phyloP scores from a whole-genome alignment of 148 eudicot genomes.

The Fallopia convolvulus region DNA sequence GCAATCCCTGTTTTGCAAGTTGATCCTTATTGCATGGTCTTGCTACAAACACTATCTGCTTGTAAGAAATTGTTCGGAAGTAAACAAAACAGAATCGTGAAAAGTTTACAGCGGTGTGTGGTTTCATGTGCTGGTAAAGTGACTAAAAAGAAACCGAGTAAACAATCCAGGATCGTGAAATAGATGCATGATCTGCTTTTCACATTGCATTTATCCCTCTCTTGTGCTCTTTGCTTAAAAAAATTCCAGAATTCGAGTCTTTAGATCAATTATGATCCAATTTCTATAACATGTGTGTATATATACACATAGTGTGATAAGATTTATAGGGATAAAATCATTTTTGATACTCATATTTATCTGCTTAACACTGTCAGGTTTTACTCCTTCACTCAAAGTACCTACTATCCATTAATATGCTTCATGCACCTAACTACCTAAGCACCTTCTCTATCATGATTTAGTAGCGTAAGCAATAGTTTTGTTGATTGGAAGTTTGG shows the following conservation, averaged over 20 bases:
- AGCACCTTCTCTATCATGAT: background rate
- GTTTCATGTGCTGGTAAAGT: background rate
- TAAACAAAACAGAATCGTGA: background rate
- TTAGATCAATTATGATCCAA: background rate
- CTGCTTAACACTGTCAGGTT: background rate
- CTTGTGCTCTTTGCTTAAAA: background rate
- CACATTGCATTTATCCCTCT: background rate
- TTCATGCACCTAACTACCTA: background rate
- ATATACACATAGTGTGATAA: background rate
- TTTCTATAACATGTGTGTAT: background rate
- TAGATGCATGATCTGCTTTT: background rate
- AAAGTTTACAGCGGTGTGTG: background rate
- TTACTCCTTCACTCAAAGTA: background rate
- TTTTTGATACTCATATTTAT: background rate
- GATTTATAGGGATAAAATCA: background rate
- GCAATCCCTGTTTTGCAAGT: background rate
- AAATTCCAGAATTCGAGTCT: background rate
- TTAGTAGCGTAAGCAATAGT: background rate
- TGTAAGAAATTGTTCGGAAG: background rate
- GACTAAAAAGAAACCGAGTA: background rate
- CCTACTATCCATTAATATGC: background rate
- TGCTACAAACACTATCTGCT: constrained; percentile 1
- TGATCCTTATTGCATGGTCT: background rate
- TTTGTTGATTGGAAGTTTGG: background rate
- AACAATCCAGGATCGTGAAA: too few relatives aligned